Percentiles rank a stretch among this genome's conserved stretches.
Evolutionary conservation across 2,329 filamentous ascomycete species (phyloP).

Genomic region (Exophiala sp.): DNA sequence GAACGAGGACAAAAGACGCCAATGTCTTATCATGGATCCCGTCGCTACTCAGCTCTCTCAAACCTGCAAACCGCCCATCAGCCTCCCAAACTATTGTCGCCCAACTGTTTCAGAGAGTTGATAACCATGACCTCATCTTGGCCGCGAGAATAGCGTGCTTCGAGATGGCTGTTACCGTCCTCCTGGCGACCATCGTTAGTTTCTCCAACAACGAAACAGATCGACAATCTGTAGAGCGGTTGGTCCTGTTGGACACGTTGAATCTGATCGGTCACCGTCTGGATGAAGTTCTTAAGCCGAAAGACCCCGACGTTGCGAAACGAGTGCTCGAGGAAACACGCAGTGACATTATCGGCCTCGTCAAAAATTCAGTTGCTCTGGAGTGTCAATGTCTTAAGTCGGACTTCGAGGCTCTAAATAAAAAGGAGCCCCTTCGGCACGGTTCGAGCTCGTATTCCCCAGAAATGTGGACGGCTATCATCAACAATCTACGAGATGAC

Average conservation of each 20-base stretch:
- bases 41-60: conserved; percentile 73
- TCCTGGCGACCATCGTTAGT: conserved; percentile 45
- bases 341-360: conserved; percentile 59
- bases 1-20: conserved; percentile 20
- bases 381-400: conserved; percentile 68
- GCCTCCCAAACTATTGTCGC: conserved; percentile 75
- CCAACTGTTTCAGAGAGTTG: conserved; percentile 64
- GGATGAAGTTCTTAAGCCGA: conserved; percentile 56
- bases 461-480: conserved; percentile 73
- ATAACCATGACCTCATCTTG: conserved; percentile 40
- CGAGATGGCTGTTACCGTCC: conserved; percentile 42
- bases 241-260: conserved; percentile 48
- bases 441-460: conserved; percentile 68
- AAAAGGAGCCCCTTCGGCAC: conserved; percentile 60
- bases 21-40: conserved; percentile 73
- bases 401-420: conserved; percentile 65
- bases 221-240: conserved; percentile 44
- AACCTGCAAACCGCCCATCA: conserved; percentile 70
- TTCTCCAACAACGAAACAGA: conserved; percentile 47
- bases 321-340: conserved; percentile 48
- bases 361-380: conserved; percentile 64
- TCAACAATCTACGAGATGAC: conserved; percentile 63
- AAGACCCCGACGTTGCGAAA: conserved; percentile 40
- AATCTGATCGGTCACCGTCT: conserved; percentile 47
- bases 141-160: conserved; percentile 46